A percentile compares a stretch with the other conserved stretches of the same genome.
Evolutionary conservation across 2,329 filamentous ascomycete genomes (phyloP).

Genomic region (Rhexocercosporidium sp.): DNA sequence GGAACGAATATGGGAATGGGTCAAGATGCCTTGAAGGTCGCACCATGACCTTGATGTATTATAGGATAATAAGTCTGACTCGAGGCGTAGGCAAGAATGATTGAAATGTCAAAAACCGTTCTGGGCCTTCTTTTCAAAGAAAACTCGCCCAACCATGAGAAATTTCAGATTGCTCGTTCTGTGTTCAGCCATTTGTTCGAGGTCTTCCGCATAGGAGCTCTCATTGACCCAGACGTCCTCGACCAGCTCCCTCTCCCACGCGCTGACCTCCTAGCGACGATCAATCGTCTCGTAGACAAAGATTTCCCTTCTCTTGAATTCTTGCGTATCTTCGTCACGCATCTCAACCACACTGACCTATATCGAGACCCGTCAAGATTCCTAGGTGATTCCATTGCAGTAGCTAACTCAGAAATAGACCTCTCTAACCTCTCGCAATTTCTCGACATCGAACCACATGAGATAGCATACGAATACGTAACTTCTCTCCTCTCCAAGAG

Average conservation of each 20-base stretch:
- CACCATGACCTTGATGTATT: constrained; percentile 19
- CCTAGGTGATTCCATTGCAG: not conserved
- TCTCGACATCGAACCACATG: not conserved
- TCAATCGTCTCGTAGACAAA: no score
- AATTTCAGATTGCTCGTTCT: not conserved
- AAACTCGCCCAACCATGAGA: not conserved
- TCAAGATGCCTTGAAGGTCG: constrained; percentile 19
- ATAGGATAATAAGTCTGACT: constrained; percentile 14
- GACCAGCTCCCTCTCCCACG: not conserved
- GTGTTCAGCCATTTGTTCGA: not conserved
- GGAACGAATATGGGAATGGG: constrained; percentile 16
- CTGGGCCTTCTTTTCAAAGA: not conserved
- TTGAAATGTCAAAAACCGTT: constrained; percentile 6
- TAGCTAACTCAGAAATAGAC: not conserved
- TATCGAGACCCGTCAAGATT: not conserved
- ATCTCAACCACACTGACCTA: not conserved
- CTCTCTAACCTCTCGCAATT: not conserved
- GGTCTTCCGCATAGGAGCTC: not conserved
- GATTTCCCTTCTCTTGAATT: no score
- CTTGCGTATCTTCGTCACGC: not conserved
- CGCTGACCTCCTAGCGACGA: not conserved
- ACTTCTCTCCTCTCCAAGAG: not conserved
- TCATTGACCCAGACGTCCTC: not conserved
- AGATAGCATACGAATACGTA: not conserved
- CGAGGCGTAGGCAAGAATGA: constrained; percentile 5